phyloP scores from a whole-genome alignment of 1,284 basidiomycete genomes.

The Naganishia sp. region DNA sequence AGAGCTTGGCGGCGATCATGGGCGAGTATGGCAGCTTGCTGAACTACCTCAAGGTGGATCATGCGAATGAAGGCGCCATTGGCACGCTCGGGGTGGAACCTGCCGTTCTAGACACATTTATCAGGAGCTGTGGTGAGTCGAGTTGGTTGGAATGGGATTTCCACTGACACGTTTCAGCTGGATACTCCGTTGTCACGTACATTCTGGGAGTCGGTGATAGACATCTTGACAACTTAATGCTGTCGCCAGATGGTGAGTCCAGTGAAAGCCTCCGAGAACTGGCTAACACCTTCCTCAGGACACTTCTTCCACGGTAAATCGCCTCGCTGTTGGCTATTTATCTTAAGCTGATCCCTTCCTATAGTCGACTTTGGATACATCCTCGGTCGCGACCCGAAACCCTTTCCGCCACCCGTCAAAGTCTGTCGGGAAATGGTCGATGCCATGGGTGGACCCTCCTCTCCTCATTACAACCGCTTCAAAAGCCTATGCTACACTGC shows the following conservation, averaged over 20 bases:
- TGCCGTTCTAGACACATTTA: conserved; percentile 90
- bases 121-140: conserved; percentile 88
- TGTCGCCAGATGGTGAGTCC: conserved; percentile 81
- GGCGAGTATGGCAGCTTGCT: conserved; percentile 88
- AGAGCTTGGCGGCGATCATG: conserved; percentile 89
- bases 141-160: neutral
- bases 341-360: conserved; percentile 30
- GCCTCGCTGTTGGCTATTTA: neutral
- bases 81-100: conserved; percentile 91
- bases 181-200: conserved; percentile 98
- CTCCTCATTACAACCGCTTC: conserved; percentile 89
- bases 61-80: conserved; percentile 88
- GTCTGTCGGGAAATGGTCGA: conserved; percentile 99
- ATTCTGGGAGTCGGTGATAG: conserved; percentile 95
- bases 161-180: conserved; percentile 62
- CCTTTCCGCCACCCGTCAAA: conserved; percentile 96
- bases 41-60: conserved; percentile 79
- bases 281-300: conserved; percentile 52
- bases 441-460: conserved; percentile 94
- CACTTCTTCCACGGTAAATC: conserved; percentile 79
- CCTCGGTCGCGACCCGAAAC: conserved; percentile 94
- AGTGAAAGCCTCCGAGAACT: conserved; percentile 35
- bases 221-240: conserved; percentile 91
- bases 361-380: conserved; percentile 98
- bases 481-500: conserved; percentile 95